Conservation (phyloP, 2,329 filamentous ascomycete species). For the Periglandula ipomoeae region DNA sequence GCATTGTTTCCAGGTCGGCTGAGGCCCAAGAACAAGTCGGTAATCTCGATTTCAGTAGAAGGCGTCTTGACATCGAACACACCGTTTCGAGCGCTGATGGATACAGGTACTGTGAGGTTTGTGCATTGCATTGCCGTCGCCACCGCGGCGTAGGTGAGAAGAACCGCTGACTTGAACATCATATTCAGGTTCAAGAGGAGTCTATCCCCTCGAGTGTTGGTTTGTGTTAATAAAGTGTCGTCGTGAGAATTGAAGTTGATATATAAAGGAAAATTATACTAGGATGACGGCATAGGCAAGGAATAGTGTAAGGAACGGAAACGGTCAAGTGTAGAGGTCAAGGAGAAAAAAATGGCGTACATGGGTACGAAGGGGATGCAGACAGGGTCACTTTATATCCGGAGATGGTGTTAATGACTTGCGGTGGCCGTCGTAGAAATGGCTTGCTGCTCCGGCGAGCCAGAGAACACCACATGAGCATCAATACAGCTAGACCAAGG, state of each 20-base stretch:
- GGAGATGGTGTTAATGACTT: background rate
- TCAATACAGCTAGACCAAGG: background rate
- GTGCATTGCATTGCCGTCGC: constrained; percentile 28
- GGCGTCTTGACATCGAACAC: constrained; percentile 41
- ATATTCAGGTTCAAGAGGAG: background rate
- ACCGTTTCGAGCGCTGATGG: constrained; percentile 43
- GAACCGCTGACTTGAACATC: constrained; percentile 15
- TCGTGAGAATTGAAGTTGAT: background rate
- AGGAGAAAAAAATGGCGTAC: background rate
- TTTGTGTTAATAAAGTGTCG: background rate
- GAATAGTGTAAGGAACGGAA: background rate
- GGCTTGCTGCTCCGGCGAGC: background rate
- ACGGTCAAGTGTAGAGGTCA: background rate
- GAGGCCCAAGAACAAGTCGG: constrained; percentile 43
- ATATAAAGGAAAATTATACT: background rate
- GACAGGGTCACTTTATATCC: background rate
- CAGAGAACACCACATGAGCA: background rate
- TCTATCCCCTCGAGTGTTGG: background rate
- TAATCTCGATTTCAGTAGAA: constrained; percentile 45
- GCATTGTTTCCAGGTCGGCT: constrained; percentile 41
- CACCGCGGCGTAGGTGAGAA: constrained; percentile 18
- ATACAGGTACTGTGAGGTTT: constrained; percentile 47
- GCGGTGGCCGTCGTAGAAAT: background rate
- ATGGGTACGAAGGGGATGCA: background rate
- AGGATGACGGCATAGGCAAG: background rate